A percentile compares a stretch with the other conserved stretches of the same genome.
These are phyloP conservation scores for Aspergillus niger DNA, from an alignment of 2,329 filamentous ascomycete genomes.

Conservation along the genomic window DNA sequence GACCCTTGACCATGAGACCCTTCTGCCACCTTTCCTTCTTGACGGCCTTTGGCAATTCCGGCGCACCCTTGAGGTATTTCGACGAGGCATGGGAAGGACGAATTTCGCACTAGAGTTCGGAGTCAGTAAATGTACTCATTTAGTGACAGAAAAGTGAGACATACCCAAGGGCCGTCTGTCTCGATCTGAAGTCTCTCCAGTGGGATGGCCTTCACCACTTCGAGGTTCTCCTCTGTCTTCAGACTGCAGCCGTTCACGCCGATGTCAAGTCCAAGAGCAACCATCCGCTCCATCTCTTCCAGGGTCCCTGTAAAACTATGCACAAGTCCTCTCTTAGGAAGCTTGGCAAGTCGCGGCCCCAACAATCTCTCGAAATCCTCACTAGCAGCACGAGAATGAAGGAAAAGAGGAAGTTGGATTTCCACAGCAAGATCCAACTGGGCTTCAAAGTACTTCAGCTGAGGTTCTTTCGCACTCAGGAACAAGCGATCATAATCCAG, in stretches of 20 bases:
- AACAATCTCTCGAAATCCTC: slow-evolving; percentile 78
- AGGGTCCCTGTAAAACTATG: slow-evolving; percentile 91
- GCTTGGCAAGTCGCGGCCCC: slow-evolving; percentile 60
- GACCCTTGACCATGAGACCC: slow-evolving; percentile 87
- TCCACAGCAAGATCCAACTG: slow-evolving; percentile 79
- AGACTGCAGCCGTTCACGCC: slow-evolving; percentile 97
- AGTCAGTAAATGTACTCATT: slow-evolving; percentile 1
- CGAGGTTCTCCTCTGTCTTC: slow-evolving; percentile 90
- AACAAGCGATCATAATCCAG: slow-evolving; percentile 93
- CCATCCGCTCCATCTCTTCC: slow-evolving; percentile 79
- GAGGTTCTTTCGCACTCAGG: slow-evolving; percentile 74
- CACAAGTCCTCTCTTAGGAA: slow-evolving; percentile 79
- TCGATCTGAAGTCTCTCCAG: slow-evolving; percentile 86
- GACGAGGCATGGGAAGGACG: slow-evolving; percentile 83
- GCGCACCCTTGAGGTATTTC: slow-evolving; percentile 69
- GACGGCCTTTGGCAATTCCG: slow-evolving; percentile 74
- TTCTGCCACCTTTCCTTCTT: slow-evolving; percentile 96
- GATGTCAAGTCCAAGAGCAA: slow-evolving; percentile 80
- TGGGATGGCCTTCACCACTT: slow-evolving; percentile 76
- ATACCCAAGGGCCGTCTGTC: slow-evolving; percentile 87
- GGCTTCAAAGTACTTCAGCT: slow-evolving; percentile 79
- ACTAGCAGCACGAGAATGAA: slow-evolving; percentile 87
- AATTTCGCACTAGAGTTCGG: slow-evolving; percentile 71
- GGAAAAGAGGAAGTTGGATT: slow-evolving; percentile 81
- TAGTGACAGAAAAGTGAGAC: background rate